phyloP scores from a whole-genome alignment of 768 basidiomycete species.

The Tricholoma hemisulphureum region DNA sequence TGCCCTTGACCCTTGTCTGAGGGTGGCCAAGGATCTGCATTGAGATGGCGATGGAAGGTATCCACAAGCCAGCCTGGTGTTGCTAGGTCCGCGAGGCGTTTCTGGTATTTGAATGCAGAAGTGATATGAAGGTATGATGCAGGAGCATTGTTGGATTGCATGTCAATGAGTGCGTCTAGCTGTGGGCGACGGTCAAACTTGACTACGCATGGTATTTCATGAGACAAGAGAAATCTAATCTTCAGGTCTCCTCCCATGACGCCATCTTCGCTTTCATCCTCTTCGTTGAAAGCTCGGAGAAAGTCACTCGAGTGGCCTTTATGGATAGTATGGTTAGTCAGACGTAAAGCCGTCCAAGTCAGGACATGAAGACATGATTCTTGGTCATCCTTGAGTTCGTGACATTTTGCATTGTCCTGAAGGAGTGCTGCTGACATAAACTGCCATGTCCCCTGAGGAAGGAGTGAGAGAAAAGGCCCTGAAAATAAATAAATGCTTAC shows the following conservation, averaged over 20 bases:
- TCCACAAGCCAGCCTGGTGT: background rate
- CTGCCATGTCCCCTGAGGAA: background rate
- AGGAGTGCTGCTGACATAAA: background rate
- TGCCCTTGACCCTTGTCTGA: background rate
- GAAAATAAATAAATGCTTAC: background rate
- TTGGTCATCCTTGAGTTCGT: background rate
- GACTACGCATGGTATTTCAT: background rate
- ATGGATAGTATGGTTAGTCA: background rate
- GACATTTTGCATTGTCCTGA: background rate
- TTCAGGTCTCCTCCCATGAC: background rate
- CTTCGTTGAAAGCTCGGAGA: background rate
- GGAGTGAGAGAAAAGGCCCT: background rate
- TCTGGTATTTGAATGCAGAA: background rate
- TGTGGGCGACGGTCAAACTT: background rate
- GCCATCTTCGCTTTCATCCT: background rate
- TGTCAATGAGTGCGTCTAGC: background rate
- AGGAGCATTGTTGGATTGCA: too few species aligned
- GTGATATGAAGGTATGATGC: background rate
- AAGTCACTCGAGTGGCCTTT: background rate
- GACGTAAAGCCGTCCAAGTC: background rate
- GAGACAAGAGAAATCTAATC: background rate
- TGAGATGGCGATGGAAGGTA: background rate
- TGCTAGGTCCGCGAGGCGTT: background rate
- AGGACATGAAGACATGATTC: constrained; percentile 1
- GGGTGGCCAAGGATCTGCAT: background rate